Evolutionary conservation across 495 filamentous ascomycete genomes (phyloP).

Genomic region (Talaromyces liani): DNA sequence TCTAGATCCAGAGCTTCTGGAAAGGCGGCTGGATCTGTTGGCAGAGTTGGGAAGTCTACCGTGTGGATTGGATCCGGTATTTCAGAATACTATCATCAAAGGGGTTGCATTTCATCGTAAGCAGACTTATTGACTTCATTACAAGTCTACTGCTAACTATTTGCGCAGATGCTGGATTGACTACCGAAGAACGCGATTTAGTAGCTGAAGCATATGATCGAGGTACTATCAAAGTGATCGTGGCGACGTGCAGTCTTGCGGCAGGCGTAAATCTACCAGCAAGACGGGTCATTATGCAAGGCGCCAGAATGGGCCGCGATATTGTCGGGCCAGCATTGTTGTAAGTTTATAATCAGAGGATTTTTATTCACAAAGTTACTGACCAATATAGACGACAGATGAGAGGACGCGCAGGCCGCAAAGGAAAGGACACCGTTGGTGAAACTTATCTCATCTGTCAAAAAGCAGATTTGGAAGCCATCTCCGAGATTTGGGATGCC

Average conservation of each 20-base stretch:
- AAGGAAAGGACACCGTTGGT: slow-evolving; percentile 73
- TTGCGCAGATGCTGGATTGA: slow-evolving; percentile 60
- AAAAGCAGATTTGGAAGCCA: slow-evolving; percentile 59
- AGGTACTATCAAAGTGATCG: slow-evolving; percentile 62
- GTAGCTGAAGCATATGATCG: slow-evolving; percentile 66
- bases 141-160: slow-evolving; percentile 1
- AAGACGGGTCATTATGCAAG: slow-evolving; percentile 70
- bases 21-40: slow-evolving; percentile 58
- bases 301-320: slow-evolving; percentile 70
- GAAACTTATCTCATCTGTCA: slow-evolving; percentile 77
- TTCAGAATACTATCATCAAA: slow-evolving; percentile 55
- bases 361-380: background rate
- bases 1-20: slow-evolving; percentile 39
- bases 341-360: slow-evolving; percentile 25
- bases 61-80: slow-evolving; percentile 58
- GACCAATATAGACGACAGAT: slow-evolving; percentile 58
- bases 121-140: slow-evolving; percentile 12
- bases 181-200: slow-evolving; percentile 71
- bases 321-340: slow-evolving; percentile 71
- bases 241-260: slow-evolving; percentile 79
- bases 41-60: slow-evolving; percentile 58
- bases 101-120: slow-evolving; percentile 75
- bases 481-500: slow-evolving; percentile 64
- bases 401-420: slow-evolving; percentile 75
- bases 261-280: slow-evolving; percentile 76